These are phyloP conservation scores for Podaxis mareebaensis DNA, from an alignment of 768 basidiomycete species.

Conservation along the genomic window DNA sequence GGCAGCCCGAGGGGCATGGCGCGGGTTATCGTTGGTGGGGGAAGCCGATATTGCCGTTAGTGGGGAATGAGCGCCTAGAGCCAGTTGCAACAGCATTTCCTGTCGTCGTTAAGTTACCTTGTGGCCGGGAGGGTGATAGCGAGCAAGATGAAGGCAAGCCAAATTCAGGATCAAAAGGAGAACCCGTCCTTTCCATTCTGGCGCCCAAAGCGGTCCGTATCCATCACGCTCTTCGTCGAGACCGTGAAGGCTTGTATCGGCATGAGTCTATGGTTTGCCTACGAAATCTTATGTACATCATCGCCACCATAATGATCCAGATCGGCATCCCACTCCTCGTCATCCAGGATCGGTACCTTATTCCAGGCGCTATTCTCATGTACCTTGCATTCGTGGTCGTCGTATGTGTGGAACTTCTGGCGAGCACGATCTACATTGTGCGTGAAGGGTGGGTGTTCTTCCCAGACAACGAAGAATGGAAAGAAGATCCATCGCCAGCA, in stretches of 20 bases:
- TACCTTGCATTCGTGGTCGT: constrained; percentile 1
- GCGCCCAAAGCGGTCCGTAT: neutral
- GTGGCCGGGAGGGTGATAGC: neutral
- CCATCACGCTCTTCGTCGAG: neutral
- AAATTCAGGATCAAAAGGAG: neutral
- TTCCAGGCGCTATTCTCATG: neutral
- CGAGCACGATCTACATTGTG: neutral
- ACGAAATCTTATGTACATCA: neutral
- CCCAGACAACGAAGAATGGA: neutral
- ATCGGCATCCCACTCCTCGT: neutral
- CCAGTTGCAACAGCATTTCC: neutral
- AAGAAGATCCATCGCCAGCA: neutral
- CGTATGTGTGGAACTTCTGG: neutral
- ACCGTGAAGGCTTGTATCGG: neutral
- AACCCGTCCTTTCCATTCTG: neutral
- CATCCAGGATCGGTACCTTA: neutral
- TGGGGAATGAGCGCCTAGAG: neutral
- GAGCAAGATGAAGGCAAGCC: neutral
- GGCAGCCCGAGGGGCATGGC: neutral
- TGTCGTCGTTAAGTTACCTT: neutral
- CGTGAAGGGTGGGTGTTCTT: neutral
- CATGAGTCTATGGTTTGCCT: neutral
- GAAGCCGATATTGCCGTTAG: neutral
- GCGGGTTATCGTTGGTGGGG: constrained; percentile 1
- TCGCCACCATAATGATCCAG: neutral